Base-by-base conservation (phyloP, 1,139 yeast genomes). In the Zygoascus hellenicus region DNA sequence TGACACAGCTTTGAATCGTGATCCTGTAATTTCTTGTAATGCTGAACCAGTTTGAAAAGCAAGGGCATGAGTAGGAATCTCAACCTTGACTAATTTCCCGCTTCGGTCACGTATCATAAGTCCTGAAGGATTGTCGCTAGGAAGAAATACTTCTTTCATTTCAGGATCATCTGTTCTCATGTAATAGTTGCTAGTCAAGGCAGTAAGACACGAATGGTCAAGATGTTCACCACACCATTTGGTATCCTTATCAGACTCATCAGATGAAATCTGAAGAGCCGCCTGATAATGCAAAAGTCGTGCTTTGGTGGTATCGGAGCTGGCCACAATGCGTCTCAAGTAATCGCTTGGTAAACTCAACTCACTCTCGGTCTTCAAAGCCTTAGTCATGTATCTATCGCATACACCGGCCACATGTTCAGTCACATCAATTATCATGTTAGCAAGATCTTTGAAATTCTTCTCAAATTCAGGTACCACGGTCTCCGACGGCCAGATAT, bases 11-110 rank as follows among this genome's bases (percentile, higher is more conserved):
- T 72, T 75, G 62, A 80, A 78, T 30, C 64, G 63, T 11, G 72
- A 72, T n/a, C 61, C 53, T 0, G 82, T 75, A 11, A 78, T 71
- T 46, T 73, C 77, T 55, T 79, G 74, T 34, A 80, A 65, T 0
- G 83, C 78, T n/a, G 78, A 69, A 1, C 86, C 86, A 0, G 83
- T 78, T 58, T 80, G 85, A 58, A 80, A 80, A 0, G 83, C 84
- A 29, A 80, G 60, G 52, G 81, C 75, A 53, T 78, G 76, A 2
- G 59, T 55, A 0, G 85, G 84, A 38, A 80, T 79, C 34, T 65
- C 61, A n/a, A 80, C 81, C 51, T 77, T 75, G 19, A 75, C 75
- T 2, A 69, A 60, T 2, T 67, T 61, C 9, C 77, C 75, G 5
- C 62, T 61, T 36, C 85, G 67, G 56, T 74, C 71, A 30, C 71